phyloP scores from a whole-genome alignment of 306 rosid species.

The Glycyrrhiza uralensis region DNA sequence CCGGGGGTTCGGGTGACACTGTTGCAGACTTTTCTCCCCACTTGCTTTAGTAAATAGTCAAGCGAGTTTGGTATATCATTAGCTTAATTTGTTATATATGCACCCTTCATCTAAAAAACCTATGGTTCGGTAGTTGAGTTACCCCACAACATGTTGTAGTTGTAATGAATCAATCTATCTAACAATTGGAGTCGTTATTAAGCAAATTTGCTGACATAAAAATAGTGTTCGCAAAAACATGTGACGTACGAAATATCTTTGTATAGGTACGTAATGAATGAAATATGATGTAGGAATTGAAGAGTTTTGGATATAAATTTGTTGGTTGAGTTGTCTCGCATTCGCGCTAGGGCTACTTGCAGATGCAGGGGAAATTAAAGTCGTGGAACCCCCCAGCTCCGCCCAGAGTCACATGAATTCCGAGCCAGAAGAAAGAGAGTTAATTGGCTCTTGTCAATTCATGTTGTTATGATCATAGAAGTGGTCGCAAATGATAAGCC shows the following conservation, averaged over 20 bases:
- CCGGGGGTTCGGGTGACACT: background rate
- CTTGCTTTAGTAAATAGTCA: constrained; percentile 24
- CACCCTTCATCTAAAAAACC: background rate
- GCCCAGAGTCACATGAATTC: constrained; percentile 34
- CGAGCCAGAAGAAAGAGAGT: constrained; percentile 21
- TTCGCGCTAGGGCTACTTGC: no score
- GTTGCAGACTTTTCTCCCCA: constrained; percentile 10
- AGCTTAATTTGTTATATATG: background rate
- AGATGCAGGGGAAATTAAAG: constrained; percentile 31
- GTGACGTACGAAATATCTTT: no score
- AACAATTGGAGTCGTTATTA: no score
- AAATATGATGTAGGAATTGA: no score
- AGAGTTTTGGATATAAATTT: no score
- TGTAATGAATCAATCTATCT: no score
- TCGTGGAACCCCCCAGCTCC: constrained; percentile 27
- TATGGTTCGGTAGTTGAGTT: constrained; percentile 7
- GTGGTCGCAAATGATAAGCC: constrained; percentile 31
- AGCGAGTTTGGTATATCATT: constrained; percentile 28
- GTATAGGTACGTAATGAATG: no score
- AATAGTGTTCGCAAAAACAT: no score
- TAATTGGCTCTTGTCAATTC: constrained; percentile 15
- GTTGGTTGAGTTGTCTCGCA: no score
- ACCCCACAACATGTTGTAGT: background rate
- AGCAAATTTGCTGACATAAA: no score
- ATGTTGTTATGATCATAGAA: background rate